Evolutionary conservation across 345 rosid species (phyloP), one percentile per base, ranked within the genome.

Genomic region (Sonneratia alba): DNA sequence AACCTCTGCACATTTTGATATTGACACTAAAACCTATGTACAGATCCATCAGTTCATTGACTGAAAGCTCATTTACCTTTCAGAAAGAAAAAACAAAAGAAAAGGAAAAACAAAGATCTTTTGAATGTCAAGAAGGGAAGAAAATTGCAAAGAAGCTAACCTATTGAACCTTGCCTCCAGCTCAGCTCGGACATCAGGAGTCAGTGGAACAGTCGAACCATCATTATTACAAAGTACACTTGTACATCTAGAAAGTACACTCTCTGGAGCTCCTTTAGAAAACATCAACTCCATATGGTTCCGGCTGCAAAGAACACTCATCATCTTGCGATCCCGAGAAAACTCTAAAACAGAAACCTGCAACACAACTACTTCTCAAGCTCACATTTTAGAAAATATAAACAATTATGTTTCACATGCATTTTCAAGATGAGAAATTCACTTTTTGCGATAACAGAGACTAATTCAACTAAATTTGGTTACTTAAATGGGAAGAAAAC

Each of bases 251-350:
- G 98, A 86, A 73, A 92, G 74, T 74, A 95, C 84, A 79, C 91
- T 89, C 77, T 95, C 99, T 59, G 99, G 98, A 82, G 99, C 97
- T 83, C 99, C 99, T 83, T 95, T 95, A 6, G 96, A 88, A 75
- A 92, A 92, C 90, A 95, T 88, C 59, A 88, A 79, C 73, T 82
- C 82, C 77, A 74, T 79, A 81, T 89, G 87, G 79, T 88, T 89
- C 83, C 80, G 89, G 83, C 89, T 87, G 74, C 92, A 88, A 72
- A 95, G 96, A 81, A 85, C 92, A 81, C 98, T 92, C 99, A 95
- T 95, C 97, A 92, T 89, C 78, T 95, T 95, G 74, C 99, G 97
- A 74, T 92, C 96, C 76, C 99, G 98, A 66, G 99, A 90, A 82
- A 95, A 95, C 65, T 95, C 99, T 85, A 95, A 79, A 73, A 81